Conservation (phyloP, 2,329 filamentous ascomycete species). For the Canariomyces notabilis region DNA sequence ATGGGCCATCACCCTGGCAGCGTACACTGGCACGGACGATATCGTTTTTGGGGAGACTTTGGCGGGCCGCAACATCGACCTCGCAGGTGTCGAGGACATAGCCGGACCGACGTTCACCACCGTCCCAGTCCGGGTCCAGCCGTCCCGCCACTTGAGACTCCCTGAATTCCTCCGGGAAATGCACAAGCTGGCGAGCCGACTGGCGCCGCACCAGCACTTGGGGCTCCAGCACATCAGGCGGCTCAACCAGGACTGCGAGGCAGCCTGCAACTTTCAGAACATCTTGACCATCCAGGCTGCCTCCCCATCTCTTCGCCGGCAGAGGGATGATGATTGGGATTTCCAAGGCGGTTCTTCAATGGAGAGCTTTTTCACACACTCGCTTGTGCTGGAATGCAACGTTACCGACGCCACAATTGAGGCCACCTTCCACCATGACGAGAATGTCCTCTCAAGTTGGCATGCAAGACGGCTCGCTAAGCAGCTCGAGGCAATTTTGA, state of each 20-base stretch:
- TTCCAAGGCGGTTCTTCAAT: slow-evolving; percentile 19
- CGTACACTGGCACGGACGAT: slow-evolving; percentile 33
- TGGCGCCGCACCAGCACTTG: slow-evolving; percentile 21
- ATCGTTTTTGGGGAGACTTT: slow-evolving; percentile 35
- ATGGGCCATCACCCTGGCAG: slow-evolving; percentile 34
- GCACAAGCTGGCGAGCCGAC: slow-evolving; percentile 15
- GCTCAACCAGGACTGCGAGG: slow-evolving; percentile 18
- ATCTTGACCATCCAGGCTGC: slow-evolving; percentile 20
- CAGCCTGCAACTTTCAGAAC: slow-evolving; percentile 23
- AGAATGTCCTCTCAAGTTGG: slow-evolving; percentile 20
- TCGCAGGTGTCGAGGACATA: slow-evolving; percentile 23
- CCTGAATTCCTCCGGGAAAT: slow-evolving; percentile 15
- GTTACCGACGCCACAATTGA: slow-evolving; percentile 15
- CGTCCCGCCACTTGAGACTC: slow-evolving; percentile 5
- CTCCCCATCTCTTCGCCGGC: background rate
- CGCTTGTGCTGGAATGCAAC: slow-evolving; percentile 23
- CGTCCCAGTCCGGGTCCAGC: slow-evolving; percentile 18
- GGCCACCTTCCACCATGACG: slow-evolving; percentile 20
- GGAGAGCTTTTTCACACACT: slow-evolving; percentile 24
- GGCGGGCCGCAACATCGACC: slow-evolving; percentile 24
- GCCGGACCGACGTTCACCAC: slow-evolving; percentile 25
- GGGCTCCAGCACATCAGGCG: slow-evolving; percentile 24
- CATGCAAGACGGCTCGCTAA: slow-evolving; percentile 19
- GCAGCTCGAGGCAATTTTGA: slow-evolving; percentile 20
- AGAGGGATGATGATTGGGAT: slow-evolving; percentile 16